Base-by-base conservation (phyloP, 805 yeast species). In the Candida tammaniensis region DNA sequence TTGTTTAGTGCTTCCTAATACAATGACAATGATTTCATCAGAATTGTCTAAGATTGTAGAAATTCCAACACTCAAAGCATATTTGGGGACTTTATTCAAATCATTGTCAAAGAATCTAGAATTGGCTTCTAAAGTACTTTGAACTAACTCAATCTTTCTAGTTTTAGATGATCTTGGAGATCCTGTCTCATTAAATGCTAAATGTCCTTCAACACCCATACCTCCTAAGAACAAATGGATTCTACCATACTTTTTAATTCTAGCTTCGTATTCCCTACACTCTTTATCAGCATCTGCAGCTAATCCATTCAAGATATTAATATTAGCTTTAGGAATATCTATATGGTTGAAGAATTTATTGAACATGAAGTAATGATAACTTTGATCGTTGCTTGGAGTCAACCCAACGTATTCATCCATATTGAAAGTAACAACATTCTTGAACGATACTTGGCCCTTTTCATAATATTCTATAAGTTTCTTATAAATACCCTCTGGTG, bases 351-450 rank as follows among this genome's bases (percentile, higher is more conserved):
- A 76, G 31, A 76, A 66, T 48, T 75, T 70, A 38, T 74, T 59
- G 52, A 60, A 60, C 82, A 76, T 76, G 57, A 76, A 76, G 52
- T 73, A 72, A 49, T 73, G 77, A 52, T 76, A 76, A 18, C 77
- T 70, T 49, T 76, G 79, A 17, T 59, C 61, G 45, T 74, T 57
- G 7, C 63, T 36, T 10, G 80, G 78, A 7, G 51, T 48, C 21
- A 76, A 54, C 1, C 76, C 76, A 30, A 70, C 57, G 49, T 76
- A 76, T 53, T 76, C 82, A 48, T 76, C 82, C 81, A 76, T 76
- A 53, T 76, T 76, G 59, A 77, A 77, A 9, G 78, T 72, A 12
- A 76, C 74, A 31, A 77, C 82, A 49, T 76, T 59, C 37, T 58
- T 54, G 55, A 76, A 76, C 15, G 68, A 59, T 6, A 76, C 61